phyloP scores from a whole-genome alignment of 768 basidiomycete species.

The Exsudoporus frostii region DNA sequence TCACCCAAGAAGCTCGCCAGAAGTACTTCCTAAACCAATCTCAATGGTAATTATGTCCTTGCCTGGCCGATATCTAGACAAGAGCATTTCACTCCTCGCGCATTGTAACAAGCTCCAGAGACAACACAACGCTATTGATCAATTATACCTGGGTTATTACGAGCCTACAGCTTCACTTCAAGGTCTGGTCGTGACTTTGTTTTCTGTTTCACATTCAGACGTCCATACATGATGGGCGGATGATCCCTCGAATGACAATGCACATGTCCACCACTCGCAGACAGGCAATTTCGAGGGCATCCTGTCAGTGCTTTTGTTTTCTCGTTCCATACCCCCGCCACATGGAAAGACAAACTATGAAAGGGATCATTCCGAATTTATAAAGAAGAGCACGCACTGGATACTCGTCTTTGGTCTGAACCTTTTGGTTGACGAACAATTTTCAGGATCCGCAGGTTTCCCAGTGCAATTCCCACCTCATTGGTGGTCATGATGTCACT shows the following conservation, averaged over 20 bases:
- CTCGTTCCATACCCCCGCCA: neutral
- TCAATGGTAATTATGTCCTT: slow-evolving; percentile 25
- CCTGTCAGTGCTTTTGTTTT: neutral
- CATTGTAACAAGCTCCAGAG: neutral
- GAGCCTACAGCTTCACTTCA: neutral
- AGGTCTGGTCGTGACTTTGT: neutral
- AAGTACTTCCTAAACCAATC: slow-evolving; percentile 54
- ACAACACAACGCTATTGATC: neutral
- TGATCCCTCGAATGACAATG: neutral
- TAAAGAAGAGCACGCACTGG: neutral
- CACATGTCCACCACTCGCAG: too few relatives aligned
- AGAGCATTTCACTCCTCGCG: neutral
- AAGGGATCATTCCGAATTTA: neutral
- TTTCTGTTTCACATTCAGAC: neutral
- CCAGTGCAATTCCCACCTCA: neutral
- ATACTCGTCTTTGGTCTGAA: neutral
- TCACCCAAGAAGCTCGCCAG: slow-evolving; percentile 62
- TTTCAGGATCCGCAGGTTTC: neutral
- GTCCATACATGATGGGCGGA: neutral
- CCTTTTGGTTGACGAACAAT: neutral
- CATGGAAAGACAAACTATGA: neutral
- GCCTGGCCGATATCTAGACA: neutral
- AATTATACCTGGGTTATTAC: too few relatives aligned
- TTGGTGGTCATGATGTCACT: neutral
- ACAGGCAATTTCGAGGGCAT: neutral